Conservation (phyloP, 805 yeast species). For the Maudiozyma pseudohumilis region DNA sequence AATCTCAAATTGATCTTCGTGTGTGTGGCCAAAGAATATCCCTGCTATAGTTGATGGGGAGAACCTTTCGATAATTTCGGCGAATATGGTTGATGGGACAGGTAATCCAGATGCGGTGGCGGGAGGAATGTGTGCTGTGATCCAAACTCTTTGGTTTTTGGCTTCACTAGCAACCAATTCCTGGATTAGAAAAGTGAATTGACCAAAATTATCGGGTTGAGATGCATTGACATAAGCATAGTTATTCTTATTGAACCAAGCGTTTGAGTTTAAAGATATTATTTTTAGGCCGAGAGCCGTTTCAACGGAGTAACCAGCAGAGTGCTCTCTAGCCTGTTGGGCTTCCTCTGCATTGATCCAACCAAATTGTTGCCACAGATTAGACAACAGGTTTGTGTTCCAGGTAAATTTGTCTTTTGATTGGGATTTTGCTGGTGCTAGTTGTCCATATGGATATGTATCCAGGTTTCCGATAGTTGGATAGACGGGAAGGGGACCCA, state of each 20-base stretch:
- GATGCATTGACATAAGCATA: not conserved
- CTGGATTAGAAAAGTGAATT: not conserved
- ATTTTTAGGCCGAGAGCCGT: not conserved
- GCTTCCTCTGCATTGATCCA: not conserved
- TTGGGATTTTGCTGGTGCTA: not conserved
- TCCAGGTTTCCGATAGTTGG: not conserved
- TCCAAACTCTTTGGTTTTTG: not conserved
- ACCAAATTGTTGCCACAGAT: not conserved
- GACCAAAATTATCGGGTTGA: not conserved
- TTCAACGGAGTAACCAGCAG: not conserved
- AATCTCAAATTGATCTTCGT: not conserved
- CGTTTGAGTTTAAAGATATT: not conserved
- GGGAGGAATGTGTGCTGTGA: not conserved
- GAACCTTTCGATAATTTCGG: not conserved
- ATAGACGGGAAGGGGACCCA: not conserved
- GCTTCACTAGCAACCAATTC: slow-evolving; percentile 1
- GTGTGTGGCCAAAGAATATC: not conserved
- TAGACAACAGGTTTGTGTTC: not conserved
- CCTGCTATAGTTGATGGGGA: slow-evolving; percentile 1
- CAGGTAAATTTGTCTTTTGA: not conserved
- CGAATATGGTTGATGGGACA: not conserved
- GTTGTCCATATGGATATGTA: not conserved
- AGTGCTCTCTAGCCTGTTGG: not conserved
- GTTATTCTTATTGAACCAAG: not conserved
- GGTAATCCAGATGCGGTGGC: not conserved